Percentiles rank a stretch among this genome's conserved stretches.
Conservation (phyloP, 139 green algal species). For the Haematococcus sp. region DNA sequence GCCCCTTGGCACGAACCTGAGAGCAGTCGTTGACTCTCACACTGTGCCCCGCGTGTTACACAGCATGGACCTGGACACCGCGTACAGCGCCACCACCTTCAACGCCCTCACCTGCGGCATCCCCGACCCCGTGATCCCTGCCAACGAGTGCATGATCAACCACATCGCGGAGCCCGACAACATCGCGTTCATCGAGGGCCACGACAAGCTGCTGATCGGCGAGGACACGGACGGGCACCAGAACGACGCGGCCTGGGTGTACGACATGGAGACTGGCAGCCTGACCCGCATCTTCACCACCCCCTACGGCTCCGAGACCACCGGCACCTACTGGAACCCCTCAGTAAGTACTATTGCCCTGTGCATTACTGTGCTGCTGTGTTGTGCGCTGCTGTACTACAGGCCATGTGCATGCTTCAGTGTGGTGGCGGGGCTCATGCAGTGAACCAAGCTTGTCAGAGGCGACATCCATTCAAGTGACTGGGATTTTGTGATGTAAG, state of each 20-base stretch:
- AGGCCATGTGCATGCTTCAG: too few relatives aligned
- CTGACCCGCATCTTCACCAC: slow-evolving; percentile 49
- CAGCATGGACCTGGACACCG: slow-evolving; percentile 19
- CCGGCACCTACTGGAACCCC: slow-evolving; percentile 41
- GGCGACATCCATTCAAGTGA: too few relatives aligned
- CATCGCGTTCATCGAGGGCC: slow-evolving; percentile 20
- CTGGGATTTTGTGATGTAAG: too few relatives aligned
- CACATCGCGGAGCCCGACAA: slow-evolving; percentile 39
- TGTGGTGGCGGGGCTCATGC: too few relatives aligned
- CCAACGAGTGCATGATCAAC: background rate
- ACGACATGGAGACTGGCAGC: slow-evolving; percentile 26
- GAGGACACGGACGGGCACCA: slow-evolving; percentile 34
- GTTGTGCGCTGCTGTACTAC: too few relatives aligned
- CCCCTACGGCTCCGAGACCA: slow-evolving; percentile 56
- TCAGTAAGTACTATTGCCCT: background rate
- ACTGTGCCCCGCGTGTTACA: too few relatives aligned
- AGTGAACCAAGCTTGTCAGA: too few relatives aligned
- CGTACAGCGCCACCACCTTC: slow-evolving; percentile 12
- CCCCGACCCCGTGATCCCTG: background rate
- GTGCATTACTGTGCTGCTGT: too few relatives aligned
- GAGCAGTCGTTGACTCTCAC: too few relatives aligned
- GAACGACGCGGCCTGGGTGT: slow-evolving; percentile 56
- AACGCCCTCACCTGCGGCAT: slow-evolving; percentile 12
- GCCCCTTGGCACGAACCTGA: too few relatives aligned
- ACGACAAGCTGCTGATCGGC: slow-evolving; percentile 39